Conservation (phyloP, 768 basidiomycete genomes). For the Inosperma sp. region DNA sequence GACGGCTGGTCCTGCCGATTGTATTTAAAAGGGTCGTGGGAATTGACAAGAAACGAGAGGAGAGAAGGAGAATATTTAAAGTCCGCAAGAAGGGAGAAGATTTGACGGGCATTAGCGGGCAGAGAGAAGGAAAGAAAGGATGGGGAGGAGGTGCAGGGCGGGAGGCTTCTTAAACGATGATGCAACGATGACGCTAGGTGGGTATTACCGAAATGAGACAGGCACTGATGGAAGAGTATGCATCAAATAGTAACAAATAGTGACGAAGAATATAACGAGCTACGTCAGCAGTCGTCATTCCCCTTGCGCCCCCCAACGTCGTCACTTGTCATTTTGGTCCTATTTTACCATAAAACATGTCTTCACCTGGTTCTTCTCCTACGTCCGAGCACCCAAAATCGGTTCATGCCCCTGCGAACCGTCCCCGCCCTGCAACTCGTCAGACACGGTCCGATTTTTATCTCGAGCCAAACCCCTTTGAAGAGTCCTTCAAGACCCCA, state of each 20-base stretch:
- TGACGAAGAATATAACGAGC: constrained; percentile 39
- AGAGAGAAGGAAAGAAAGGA: neutral
- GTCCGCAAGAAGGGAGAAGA: constrained; percentile 5
- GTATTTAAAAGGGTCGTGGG: too few species aligned
- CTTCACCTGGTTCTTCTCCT: constrained; percentile 36
- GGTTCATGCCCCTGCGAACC: neutral
- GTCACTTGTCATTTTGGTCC: constrained; percentile 11
- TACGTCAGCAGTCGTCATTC: constrained; percentile 52
- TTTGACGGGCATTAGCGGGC: neutral
- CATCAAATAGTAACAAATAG: constrained; percentile 41
- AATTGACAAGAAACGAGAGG: too few species aligned
- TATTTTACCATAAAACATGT: constrained; percentile 30
- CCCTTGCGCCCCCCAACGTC: constrained; percentile 34
- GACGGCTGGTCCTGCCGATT: too few species aligned
- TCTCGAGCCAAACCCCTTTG: constrained; percentile 90
- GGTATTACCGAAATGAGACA: constrained; percentile 16
- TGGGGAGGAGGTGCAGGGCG: too few species aligned
- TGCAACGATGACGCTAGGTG: constrained; percentile 21
- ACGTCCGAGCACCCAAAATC: constrained; percentile 25
- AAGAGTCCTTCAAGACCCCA: constrained; percentile 80
- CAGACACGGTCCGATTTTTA: constrained; percentile 63
- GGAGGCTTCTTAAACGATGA: constrained; percentile 14
- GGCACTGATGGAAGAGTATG: constrained; percentile 20
- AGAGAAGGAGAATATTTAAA: neutral
- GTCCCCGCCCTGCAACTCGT: constrained; percentile 26